These are phyloP conservation scores for Fusarium lateritium DNA, from an alignment of 2,329 filamentous ascomycete species.

Conservation along the genomic window DNA sequence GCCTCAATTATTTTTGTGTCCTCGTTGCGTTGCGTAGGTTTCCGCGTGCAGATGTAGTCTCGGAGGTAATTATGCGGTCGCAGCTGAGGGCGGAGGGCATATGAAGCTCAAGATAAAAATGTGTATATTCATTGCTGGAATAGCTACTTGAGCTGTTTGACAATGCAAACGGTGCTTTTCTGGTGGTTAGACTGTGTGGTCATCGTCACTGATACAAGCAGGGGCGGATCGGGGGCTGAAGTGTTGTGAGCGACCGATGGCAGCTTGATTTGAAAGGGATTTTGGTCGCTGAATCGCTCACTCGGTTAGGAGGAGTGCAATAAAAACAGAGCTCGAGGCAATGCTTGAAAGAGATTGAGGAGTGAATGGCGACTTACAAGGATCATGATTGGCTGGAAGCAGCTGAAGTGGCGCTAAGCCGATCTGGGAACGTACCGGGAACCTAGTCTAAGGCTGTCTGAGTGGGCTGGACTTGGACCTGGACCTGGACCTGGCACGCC, in stretches of 20 bases:
- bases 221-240: constrained; percentile 26
- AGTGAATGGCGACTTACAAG: constrained; percentile 1
- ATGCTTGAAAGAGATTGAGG: constrained; percentile 28
- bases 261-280: constrained; percentile 32
- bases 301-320: constrained; percentile 38
- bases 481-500: background rate
- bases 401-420: constrained; percentile 36
- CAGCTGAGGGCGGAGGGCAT: constrained; percentile 23
- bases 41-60: constrained; percentile 1
- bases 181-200: constrained; percentile 7
- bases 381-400: constrained; percentile 27
- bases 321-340: constrained; percentile 34
- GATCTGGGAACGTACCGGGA: constrained; percentile 2
- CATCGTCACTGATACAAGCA: constrained; percentile 9
- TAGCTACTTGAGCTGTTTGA: constrained; percentile 2
- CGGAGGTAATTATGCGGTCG: constrained; percentile 15
- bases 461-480: constrained; percentile 26
- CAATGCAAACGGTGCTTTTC: constrained; percentile 5
- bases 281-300: constrained; percentile 39
- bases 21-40: constrained; percentile 1
- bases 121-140: constrained; percentile 19
- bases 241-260: constrained; percentile 15
- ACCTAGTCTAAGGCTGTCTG: constrained; percentile 27
- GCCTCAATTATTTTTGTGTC: background rate
- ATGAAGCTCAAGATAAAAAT: constrained; percentile 30